A percentile compares a stretch with the other conserved stretches of the same genome.
phyloP scores from a whole-genome alignment of 352 stramenopile genomes.

The Pilasporangium apinafurcum region DNA sequence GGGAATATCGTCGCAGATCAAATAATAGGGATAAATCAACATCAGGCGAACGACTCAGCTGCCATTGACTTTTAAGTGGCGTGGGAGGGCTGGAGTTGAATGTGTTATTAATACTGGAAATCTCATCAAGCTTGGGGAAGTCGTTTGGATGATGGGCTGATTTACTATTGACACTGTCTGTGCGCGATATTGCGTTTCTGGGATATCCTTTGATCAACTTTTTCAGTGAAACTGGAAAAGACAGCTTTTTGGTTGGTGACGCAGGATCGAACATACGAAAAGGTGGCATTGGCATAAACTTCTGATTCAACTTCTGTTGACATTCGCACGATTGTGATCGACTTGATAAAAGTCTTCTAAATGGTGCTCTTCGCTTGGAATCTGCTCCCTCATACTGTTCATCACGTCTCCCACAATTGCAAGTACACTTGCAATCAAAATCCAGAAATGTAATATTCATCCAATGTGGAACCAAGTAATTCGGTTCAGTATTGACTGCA shows the following conservation, averaged over 20 bases:
- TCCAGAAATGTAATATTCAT: conserved; percentile 87
- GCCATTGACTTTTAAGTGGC: conserved; percentile 20
- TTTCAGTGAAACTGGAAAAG: conserved; percentile 42
- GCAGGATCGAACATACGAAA: conserved; percentile 78
- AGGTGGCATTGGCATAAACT: conserved; percentile 51
- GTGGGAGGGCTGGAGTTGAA: conserved; percentile 6
- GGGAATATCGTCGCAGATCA: conserved; percentile 12
- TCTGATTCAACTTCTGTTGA: conserved; percentile 26
- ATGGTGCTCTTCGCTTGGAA: conserved; percentile 8
- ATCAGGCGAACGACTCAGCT: conserved; percentile 44
- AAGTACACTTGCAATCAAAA: conserved; percentile 54
- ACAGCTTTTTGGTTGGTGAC: conserved; percentile 29
- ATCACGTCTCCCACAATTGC: neutral
- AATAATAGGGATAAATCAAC: conserved; percentile 20
- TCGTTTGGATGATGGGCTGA: no score
- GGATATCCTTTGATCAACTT: conserved; percentile 34
- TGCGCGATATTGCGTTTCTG: neutral
- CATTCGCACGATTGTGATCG: conserved; percentile 37
- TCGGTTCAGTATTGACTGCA: no score
- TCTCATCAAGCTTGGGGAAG: no score
- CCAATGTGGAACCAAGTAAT: conserved; percentile 96
- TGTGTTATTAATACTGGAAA: conserved; percentile 14
- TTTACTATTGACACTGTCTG: no score
- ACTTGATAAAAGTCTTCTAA: conserved; percentile 15
- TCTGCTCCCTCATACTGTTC: no score